phyloP scores from a whole-genome alignment of 2,329 filamentous ascomycete genomes.

The Ceratocystis smalleyi region DNA sequence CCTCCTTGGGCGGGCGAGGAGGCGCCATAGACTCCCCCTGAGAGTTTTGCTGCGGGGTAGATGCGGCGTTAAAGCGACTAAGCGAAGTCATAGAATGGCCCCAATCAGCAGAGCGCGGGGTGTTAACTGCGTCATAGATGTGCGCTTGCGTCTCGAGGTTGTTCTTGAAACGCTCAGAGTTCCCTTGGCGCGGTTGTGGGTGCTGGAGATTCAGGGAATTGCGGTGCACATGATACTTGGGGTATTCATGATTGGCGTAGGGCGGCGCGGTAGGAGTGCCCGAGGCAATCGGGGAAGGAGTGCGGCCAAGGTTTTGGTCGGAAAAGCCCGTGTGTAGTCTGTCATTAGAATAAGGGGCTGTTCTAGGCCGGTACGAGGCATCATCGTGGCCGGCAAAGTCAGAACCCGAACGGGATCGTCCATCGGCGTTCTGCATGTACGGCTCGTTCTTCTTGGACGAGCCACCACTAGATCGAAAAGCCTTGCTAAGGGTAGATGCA shows the following conservation, averaged over 20 bases:
- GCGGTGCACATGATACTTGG: conserved; percentile 68
- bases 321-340: conserved; percentile 43
- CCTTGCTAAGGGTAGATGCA: conserved; percentile 67
- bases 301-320: conserved; percentile 31
- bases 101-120: conserved; percentile 47
- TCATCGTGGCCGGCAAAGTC: conserved; percentile 55
- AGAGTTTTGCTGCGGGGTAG: conserved; percentile 27
- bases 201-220: conserved; percentile 69
- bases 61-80: conserved; percentile 34
- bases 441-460: conserved; percentile 41
- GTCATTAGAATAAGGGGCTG: conserved; percentile 44
- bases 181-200: conserved; percentile 59
- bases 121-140: conserved; percentile 46
- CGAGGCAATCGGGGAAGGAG: conserved; percentile 19
- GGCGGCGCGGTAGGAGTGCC: conserved; percentile 34
- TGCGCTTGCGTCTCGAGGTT: conserved; percentile 59
- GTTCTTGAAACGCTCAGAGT: conserved; percentile 58
- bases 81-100: conserved; percentile 45
- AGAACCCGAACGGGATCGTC: conserved; percentile 60
- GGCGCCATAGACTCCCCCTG: conserved; percentile 30
- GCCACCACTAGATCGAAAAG: conserved; percentile 49
- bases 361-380: conserved; percentile 33
- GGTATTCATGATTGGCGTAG: conserved; percentile 46
- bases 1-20: conserved; percentile 48
- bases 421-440: conserved; percentile 23